Conservation (phyloP, 73 alveolate species). For the Uronychia binucleata region DNA sequence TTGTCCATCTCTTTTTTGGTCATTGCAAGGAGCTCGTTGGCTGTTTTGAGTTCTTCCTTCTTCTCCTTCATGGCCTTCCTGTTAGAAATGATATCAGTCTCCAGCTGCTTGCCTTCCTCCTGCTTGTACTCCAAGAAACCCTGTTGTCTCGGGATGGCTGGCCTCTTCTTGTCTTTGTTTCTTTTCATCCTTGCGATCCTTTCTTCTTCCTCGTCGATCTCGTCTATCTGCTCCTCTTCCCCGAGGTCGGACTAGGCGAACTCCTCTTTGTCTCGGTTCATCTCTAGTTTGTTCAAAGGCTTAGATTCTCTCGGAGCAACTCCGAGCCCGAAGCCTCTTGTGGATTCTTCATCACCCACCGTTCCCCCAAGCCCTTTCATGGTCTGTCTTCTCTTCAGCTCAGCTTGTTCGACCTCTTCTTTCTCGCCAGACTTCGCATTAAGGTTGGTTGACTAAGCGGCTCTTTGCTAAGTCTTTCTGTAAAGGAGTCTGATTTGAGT, state of each 20-base stretch:
- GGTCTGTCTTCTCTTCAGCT: slow-evolving; percentile 11
- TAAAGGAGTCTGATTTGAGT: slow-evolving; percentile 86
- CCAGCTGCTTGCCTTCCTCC: slow-evolving; percentile 84
- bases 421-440: not conserved
- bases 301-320: slow-evolving; percentile 80
- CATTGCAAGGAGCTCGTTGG: slow-evolving; percentile 40
- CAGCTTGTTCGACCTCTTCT: slow-evolving; percentile 1
- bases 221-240: slow-evolving; percentile 11
- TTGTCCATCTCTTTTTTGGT: slow-evolving; percentile 66
- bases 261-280: slow-evolving; percentile 22
- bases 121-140: slow-evolving; percentile 84
- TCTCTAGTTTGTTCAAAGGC: slow-evolving; percentile 71
- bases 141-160: slow-evolving; percentile 44
- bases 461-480: slow-evolving; percentile 78
- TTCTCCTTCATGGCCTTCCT: slow-evolving; percentile 86
- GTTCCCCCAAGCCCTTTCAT: slow-evolving; percentile 51
- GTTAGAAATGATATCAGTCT: slow-evolving; percentile 60
- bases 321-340: slow-evolving; percentile 82
- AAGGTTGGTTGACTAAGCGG: slow-evolving; percentile 55
- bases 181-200: not conserved
- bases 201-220: slow-evolving; percentile 13
- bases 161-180: slow-evolving; percentile 42
- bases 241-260: not conserved
- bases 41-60: slow-evolving; percentile 61
- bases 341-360: slow-evolving; percentile 79